phyloP scores from a whole-genome alignment of 2,329 filamentous ascomycete genomes.

The Hyphodiscus sp. region DNA sequence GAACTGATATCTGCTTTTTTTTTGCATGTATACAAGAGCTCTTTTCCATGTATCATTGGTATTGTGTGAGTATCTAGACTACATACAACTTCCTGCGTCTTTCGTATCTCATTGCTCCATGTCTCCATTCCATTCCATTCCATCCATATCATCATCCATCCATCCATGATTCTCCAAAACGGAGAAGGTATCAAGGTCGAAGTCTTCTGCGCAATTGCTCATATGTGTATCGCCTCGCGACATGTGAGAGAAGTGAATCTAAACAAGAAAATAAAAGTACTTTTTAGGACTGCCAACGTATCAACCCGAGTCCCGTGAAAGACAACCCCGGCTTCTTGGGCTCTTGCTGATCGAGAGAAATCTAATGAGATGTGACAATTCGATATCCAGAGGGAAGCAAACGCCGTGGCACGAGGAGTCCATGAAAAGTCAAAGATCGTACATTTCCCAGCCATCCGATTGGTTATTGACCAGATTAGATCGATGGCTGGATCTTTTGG shows the following conservation, averaged over 20 bases:
- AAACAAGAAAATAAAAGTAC: conserved; percentile 22
- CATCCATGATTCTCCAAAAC: conserved; percentile 12
- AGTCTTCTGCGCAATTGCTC: conserved; percentile 17
- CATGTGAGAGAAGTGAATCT: conserved; percentile 23
- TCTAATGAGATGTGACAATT: conserved; percentile 13
- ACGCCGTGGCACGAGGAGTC: neutral
- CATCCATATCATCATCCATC: conserved; percentile 1
- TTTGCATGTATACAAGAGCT: too few species aligned
- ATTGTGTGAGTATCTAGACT: conserved; percentile 8
- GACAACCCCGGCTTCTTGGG: conserved; percentile 21
- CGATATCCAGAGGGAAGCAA: conserved; percentile 20
- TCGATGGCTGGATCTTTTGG: conserved; percentile 12
- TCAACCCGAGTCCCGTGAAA: conserved; percentile 18
- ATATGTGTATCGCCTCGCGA: conserved; percentile 23
- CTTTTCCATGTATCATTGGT: neutral
- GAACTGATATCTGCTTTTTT: too few species aligned
- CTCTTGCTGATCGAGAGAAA: conserved; percentile 14
- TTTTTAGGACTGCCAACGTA: conserved; percentile 26
- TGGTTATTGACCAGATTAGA: conserved; percentile 5
- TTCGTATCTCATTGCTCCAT: conserved; percentile 14
- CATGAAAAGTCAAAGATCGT: conserved; percentile 44
- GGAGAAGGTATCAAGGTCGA: conserved; percentile 16
- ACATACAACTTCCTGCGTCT: conserved; percentile 12
- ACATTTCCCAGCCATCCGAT: conserved; percentile 58
- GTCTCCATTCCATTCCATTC: conserved; percentile 3